Percentiles rank a stretch among this genome's conserved stretches.
These are phyloP conservation scores for Cryptococcus sp. DNA, from an alignment of 1,284 basidiomycete genomes.

Conservation along the genomic window DNA sequence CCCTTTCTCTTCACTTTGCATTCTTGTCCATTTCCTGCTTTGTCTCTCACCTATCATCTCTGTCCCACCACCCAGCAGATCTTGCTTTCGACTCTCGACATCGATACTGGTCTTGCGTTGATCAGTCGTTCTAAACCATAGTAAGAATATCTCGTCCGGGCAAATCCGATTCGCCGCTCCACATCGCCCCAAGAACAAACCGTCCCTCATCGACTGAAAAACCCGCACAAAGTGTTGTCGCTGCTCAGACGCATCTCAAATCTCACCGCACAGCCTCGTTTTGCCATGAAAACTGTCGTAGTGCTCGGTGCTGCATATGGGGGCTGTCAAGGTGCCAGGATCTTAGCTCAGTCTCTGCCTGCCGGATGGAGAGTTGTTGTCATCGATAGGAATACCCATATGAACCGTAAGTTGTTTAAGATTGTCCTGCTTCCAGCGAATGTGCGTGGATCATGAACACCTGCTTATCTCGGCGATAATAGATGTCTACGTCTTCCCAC, in stretches of 20 bases:
- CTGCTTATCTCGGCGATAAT: background rate
- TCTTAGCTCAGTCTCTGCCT: constrained; percentile 63
- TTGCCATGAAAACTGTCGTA: constrained; percentile 57
- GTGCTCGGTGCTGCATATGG: constrained; percentile 66
- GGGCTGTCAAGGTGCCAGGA: constrained; percentile 60
- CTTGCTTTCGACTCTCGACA: too few relatives aligned
- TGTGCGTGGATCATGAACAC: background rate
- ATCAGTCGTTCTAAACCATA: too few relatives aligned
- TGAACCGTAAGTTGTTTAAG: constrained; percentile 40
- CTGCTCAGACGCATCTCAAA: background rate
- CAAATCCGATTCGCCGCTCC: too few relatives aligned
- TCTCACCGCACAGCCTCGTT: constrained; percentile 3
- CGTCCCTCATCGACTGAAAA: too few relatives aligned
- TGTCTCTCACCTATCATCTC: too few relatives aligned
- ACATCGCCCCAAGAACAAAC: too few relatives aligned
- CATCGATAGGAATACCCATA: constrained; percentile 68
- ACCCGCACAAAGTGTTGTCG: too few relatives aligned
- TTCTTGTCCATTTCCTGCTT: too few relatives aligned
- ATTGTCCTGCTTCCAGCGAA: background rate
- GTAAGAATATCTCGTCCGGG: too few relatives aligned
- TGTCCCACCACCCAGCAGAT: too few relatives aligned
- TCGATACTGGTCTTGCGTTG: too few relatives aligned
- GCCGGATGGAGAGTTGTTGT: constrained; percentile 66
- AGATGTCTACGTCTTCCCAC: constrained; percentile 58
- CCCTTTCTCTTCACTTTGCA: too few relatives aligned